These are phyloP conservation scores for Prillingera fragicola DNA, from an alignment of 1,284 basidiomycete species.

Conservation along the genomic window DNA sequence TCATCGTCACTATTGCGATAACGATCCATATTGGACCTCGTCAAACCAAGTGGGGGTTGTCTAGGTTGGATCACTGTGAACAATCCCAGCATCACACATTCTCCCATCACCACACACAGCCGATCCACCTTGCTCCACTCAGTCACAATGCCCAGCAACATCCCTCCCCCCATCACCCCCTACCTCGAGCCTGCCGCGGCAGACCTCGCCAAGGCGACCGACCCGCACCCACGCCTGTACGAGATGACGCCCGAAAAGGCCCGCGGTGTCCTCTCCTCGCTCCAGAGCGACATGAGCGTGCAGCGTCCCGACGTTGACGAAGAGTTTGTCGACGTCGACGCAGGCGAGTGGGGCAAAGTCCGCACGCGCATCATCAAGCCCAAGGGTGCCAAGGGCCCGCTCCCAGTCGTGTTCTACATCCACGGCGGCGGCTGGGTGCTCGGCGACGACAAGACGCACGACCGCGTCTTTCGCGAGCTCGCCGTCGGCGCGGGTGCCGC, in stretches of 20 bases:
- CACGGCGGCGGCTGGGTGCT: constrained; percentile 18
- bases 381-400: constrained; percentile 6
- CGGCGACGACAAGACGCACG: constrained; percentile 16
- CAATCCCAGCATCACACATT: no score
- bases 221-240: constrained; percentile 11
- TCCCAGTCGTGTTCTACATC: constrained; percentile 15
- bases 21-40: no score
- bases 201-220: constrained; percentile 10
- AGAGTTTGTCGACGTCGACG: constrained; percentile 14
- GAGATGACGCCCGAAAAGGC: constrained; percentile 12
- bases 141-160: constrained; percentile 7
- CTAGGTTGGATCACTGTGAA: no score
- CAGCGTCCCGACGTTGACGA: constrained; percentile 17
- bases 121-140: not conserved
- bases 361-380: constrained; percentile 10
- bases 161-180: no score
- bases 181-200: constrained; percentile 13
- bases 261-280: constrained; percentile 9
- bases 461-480: constrained; percentile 12
- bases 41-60: no score
- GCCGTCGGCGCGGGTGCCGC: constrained; percentile 12
- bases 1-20: no score
- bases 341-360: not conserved
- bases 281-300: constrained; percentile 3
- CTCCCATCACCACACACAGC: no score